Evolutionary conservation across 2,329 filamentous ascomycete species (phyloP).

Genomic region (Neofusicoccum sp.): DNA sequence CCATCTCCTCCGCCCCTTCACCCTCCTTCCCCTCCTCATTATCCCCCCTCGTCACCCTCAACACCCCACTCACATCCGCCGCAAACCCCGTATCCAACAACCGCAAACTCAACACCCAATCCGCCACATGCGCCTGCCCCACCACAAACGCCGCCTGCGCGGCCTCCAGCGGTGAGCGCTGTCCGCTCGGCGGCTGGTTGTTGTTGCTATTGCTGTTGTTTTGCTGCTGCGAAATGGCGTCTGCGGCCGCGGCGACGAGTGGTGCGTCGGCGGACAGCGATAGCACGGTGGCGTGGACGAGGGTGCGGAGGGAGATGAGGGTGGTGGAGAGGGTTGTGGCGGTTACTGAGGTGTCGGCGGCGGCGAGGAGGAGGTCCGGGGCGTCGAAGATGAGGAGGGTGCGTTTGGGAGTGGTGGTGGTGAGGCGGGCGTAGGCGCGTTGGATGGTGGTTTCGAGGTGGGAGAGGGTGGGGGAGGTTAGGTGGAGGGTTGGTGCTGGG

Average conservation of each 20-base stretch:
- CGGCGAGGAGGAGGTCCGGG: constrained; percentile 47
- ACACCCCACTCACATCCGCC: constrained; percentile 84
- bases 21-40: constrained; percentile 40
- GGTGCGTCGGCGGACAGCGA: constrained; percentile 74
- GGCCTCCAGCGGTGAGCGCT: constrained; percentile 67
- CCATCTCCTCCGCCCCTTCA: constrained; percentile 31
- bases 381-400: constrained; percentile 49
- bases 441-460: constrained; percentile 32
- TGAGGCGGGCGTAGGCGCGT: constrained; percentile 29
- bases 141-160: constrained; percentile 73
- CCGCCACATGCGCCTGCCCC: constrained; percentile 72
- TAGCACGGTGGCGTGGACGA: constrained; percentile 67
- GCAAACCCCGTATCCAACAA: constrained; percentile 86
- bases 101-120: constrained; percentile 71
- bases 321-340: constrained; percentile 29
- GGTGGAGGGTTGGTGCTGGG: constrained; percentile 22
- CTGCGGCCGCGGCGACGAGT: constrained; percentile 56
- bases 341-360: constrained; percentile 23
- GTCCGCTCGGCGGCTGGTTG: not conserved
- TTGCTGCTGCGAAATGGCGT: constrained; percentile 35
- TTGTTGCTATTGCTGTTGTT: not conserved
- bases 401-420: constrained; percentile 26
- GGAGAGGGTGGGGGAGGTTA: constrained; percentile 33
- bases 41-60: constrained; percentile 70
- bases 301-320: constrained; percentile 46